Percentiles rank a stretch among this genome's conserved stretches.
These are phyloP conservation scores for Mortierella sp. DNA, from an alignment of 371 early-diverging fungal genomes.

Conservation along the genomic window DNA sequence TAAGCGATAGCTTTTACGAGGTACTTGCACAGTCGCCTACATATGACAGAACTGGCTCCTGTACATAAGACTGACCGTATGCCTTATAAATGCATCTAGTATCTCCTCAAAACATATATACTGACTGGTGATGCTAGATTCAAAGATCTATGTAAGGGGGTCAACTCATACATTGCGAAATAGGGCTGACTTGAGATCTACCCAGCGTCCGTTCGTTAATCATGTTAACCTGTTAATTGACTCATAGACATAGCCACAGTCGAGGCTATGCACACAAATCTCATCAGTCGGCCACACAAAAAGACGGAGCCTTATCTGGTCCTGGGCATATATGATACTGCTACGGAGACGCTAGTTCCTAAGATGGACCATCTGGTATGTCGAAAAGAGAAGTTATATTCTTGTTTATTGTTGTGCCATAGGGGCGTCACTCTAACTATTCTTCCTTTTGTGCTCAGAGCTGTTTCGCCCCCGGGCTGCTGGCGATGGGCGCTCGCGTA, in stretches of 20 bases:
- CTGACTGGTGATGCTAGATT: constrained; percentile 59
- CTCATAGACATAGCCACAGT: constrained; percentile 59
- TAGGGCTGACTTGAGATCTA: too few relatives aligned
- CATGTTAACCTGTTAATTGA: too few relatives aligned
- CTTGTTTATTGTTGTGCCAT: neutral
- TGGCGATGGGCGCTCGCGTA: constrained; percentile 68
- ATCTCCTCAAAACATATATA: constrained; percentile 74
- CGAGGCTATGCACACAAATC: constrained; percentile 63
- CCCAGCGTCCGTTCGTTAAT: too few relatives aligned
- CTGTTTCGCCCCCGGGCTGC: constrained; percentile 78
- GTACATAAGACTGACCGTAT: too few relatives aligned
- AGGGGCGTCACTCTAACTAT: neutral
- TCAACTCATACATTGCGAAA: too few relatives aligned
- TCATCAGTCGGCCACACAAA: constrained; percentile 60
- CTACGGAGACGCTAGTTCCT: constrained; percentile 28
- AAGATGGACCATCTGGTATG: constrained; percentile 68
- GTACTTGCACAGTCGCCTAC: constrained; percentile 40
- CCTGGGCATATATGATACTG: constrained; percentile 61
- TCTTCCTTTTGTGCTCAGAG: constrained; percentile 41
- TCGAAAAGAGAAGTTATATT: neutral
- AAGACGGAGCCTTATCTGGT: constrained; percentile 55
- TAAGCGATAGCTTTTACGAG: constrained; percentile 66
- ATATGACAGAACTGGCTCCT: too few relatives aligned
- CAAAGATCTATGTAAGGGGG: constrained; percentile 56
- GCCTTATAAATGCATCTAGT: constrained; percentile 54